Base-by-base conservation (phyloP, 1,284 basidiomycete genomes). In the Leccinum subrobustum region DNA sequence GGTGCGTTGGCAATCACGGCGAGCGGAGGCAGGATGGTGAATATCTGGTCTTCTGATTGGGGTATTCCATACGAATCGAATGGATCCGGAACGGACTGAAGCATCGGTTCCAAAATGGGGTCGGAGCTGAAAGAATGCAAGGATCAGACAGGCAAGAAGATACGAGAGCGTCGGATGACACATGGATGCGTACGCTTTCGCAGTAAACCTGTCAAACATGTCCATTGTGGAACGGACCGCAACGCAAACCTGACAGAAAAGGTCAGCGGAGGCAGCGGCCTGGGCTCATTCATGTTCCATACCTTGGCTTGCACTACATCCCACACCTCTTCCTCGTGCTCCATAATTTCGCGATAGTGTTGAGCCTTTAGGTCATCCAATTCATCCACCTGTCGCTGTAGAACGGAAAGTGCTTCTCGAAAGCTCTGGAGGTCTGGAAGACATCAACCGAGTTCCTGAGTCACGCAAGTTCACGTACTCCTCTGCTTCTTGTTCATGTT, bases 241-340 rank as follows among this genome's bases (percentile, higher is more conserved):
- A 25, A 92, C 75, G 69, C 87, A 91, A 54, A 87, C 79, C 88
- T 89, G 60, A 23, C 56, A 60, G 16, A 73, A 67, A 25, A 54
- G 51, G 53, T 65, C 51, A 65, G 60, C 50, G 61, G 54, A 73
- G 72, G 64, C 50, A 44, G 20, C 18, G 18, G 23, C 31, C 23
- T 9, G 31, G 35, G 27, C 29, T 23, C 47, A 18, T 23, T 27
- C 48, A 27, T 51, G 14, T 51, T 35, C 20, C 48, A 79, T 64
- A 91, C 89, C 79, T 95, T 95, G 64, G 82, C 84, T 69, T 95
- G 87, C 11, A 97, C 92, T 14, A 87, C 86, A 67, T 94, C 87
- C 96, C 96, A 98, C 6, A 93, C 87, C 76, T 95, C 89, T 68
- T 96, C 93, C 76, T 98, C 95, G 65, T 94, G 93, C 60, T 94